Percentiles rank a stretch among this genome's conserved stretches.
phyloP scores from a whole-genome alignment of 2,329 filamentous ascomycete genomes.

The Ceratocystis destructans region DNA sequence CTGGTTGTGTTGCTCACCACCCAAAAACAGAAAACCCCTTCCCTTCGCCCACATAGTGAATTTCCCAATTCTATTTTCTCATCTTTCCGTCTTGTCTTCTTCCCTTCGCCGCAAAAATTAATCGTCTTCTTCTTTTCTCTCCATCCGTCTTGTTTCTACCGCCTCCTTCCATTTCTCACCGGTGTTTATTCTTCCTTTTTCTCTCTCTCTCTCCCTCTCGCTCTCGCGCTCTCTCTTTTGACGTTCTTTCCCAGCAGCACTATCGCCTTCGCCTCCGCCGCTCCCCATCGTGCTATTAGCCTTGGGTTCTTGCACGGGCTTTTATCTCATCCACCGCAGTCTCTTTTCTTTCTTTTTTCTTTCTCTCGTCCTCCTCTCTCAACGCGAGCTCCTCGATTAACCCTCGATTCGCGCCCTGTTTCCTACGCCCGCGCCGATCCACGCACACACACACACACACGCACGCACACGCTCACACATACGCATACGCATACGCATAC shows the following conservation, averaged over 20 bases:
- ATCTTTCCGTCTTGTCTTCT: not conserved
- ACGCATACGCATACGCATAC: not conserved
- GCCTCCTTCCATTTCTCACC: not conserved
- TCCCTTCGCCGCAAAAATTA: not conserved
- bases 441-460: not conserved
- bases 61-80: not conserved
- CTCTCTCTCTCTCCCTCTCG: not conserved
- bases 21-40: not conserved
- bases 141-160: not conserved
- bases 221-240: not conserved
- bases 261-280: not conserved
- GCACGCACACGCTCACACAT: no score
- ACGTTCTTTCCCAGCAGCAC: not conserved
- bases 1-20: not conserved
- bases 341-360: not conserved
- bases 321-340: not conserved
- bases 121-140: not conserved
- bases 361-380: not conserved
- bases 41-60: not conserved
- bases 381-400: not conserved
- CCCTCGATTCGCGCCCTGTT: not conserved
- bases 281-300: not conserved
- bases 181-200: slow-evolving; percentile 4
- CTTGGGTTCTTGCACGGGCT: not conserved
- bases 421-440: not conserved